Evolutionary conservation across 306 rosid species (phyloP).

Genomic region (Vigna angularis): DNA sequence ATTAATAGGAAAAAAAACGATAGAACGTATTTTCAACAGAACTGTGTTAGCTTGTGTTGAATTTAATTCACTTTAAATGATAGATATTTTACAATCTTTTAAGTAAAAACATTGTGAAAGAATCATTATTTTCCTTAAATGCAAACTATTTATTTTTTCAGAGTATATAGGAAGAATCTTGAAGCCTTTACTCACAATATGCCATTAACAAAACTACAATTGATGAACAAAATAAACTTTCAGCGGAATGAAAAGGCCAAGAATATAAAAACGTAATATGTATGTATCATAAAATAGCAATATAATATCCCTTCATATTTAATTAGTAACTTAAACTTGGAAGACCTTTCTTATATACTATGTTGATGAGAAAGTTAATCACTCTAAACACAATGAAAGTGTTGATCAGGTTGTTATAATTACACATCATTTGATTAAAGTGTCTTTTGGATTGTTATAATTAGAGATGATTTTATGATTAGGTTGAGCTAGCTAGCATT

Average conservation of each 20-base stretch:
- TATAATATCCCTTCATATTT: not conserved
- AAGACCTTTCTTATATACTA: too few species aligned
- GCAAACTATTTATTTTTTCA: not conserved
- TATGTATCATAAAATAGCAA: not conserved
- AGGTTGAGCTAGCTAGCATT: not conserved
- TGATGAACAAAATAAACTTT: not conserved
- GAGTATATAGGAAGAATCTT: not conserved
- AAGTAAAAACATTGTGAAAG: not conserved
- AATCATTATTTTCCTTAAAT: not conserved
- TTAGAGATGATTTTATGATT: not conserved
- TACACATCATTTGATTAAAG: too few species aligned
- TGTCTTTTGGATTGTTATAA: too few species aligned
- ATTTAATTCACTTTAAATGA: not conserved
- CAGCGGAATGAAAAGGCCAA: not conserved
- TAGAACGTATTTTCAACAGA: not conserved
- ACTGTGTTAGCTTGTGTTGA: not conserved
- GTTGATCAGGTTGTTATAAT: too few species aligned
- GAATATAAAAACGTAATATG: not conserved
- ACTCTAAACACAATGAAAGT: too few species aligned
- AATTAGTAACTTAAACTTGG: too few species aligned
- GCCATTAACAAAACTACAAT: not conserved
- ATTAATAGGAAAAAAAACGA: too few species aligned
- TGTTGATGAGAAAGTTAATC: too few species aligned
- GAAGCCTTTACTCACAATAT: slow-evolving; percentile 5
- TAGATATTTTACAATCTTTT: not conserved